phyloP scores from a whole-genome alignment of 192 early-diverging fungal species.

The Spinellus fusiger region DNA sequence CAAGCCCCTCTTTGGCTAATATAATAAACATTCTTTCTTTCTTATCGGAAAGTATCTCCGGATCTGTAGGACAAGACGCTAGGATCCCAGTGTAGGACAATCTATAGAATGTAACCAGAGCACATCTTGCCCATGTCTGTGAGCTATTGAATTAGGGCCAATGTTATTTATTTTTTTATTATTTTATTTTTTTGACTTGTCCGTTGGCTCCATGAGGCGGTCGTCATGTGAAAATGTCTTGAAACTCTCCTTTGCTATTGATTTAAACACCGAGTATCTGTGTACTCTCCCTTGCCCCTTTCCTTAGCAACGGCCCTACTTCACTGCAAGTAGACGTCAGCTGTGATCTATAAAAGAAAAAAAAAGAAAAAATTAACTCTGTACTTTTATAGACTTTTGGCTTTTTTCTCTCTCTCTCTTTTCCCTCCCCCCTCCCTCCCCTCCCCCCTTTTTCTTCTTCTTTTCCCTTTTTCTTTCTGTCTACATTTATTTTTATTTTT shows the following conservation, averaged over 20 bases:
- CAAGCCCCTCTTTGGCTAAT: constrained; percentile 23
- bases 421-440: constrained; percentile 8
- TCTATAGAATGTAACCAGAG: no score
- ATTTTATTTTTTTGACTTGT: neutral
- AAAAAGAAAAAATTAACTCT: no score
- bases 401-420: neutral
- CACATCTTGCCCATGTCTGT: no score
- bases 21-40: no score
- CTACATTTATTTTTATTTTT: constrained; percentile 2
- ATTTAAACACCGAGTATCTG: neutral
- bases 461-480: neutral
- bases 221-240: neutral
- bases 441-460: constrained; percentile 3
- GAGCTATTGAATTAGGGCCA: no score
- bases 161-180: no score
- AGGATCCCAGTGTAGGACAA: no score
- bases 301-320: neutral
- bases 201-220: neutral
- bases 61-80: no score
- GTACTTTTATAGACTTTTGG: neutral
- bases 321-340: neutral
- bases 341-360: no score
- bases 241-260: neutral
- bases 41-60: no score
- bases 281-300: neutral